Base-by-base conservation (phyloP, 2,329 filamentous ascomycete species). In the Magnaporthiopsis poae region DNA sequence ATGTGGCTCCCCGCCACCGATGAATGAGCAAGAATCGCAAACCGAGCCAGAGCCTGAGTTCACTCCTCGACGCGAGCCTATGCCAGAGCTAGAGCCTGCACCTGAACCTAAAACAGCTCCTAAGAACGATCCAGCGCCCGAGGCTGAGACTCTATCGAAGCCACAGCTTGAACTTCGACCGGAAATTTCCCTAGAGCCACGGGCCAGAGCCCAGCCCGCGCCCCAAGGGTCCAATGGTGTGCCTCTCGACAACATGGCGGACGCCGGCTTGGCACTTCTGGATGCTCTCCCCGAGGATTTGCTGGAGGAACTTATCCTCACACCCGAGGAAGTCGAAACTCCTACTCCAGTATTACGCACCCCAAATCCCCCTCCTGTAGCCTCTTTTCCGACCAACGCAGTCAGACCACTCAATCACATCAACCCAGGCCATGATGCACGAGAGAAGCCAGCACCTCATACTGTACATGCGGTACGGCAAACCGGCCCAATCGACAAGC, bases 291-390 rank as follows among this genome's bases (percentile, higher is more conserved):
- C 60, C 15, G 62, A 67, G 3, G 33, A 21, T 31, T 33, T 62
- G 21, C 65, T 67, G 25, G 66, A 65, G 33, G 62, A 67, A 25
- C 36, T 35, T 29, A 56, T 56, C 11, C 46, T 56, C 21, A 56
- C 46, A 56, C 46, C 46, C 18, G 46, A 56, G 46, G 46, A 56
- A 11, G n/a, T 56, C 9, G n/a, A 25, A 4, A 56, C 46, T 3
- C 46, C 46, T 9, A 21, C 9, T 9, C 21, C 46, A 21, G 21
- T 11, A 25, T 8, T 56, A 11, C 21, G 46, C 46, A 25, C 21
- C n/a, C 46, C 46, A n/a, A 21, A 2, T 21, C 46, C 21, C 9
- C 46, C 18, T 56, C 46, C 46, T 11, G 21, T 9, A 9, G 7
- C 46, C 5, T 56, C 46, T 25, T 21, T 56, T n/a, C 46, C 46